Conservation (phyloP, 2,329 filamentous ascomycete genomes). For the Xylaria arbuscula region DNA sequence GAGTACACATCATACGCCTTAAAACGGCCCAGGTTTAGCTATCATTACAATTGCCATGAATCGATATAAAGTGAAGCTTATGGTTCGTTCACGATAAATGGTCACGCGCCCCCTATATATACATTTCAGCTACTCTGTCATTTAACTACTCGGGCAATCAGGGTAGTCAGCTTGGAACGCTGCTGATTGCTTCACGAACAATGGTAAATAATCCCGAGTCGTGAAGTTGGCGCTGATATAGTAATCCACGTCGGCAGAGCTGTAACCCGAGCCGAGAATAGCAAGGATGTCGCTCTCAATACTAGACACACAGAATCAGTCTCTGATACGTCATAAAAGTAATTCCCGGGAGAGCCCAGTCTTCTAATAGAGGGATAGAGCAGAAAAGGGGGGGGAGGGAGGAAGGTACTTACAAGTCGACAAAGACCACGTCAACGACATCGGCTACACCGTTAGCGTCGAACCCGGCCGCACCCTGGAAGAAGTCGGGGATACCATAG, state of each 20-base stretch:
- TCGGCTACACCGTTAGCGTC: slow-evolving; percentile 57
- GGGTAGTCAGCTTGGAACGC: slow-evolving; percentile 52
- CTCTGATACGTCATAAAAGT: neutral
- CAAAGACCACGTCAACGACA: slow-evolving; percentile 64
- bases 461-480: slow-evolving; percentile 62
- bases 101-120: neutral
- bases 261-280: slow-evolving; percentile 53
- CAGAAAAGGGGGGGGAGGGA: neutral
- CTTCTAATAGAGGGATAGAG: neutral
- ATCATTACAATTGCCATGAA: neutral
- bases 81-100: neutral
- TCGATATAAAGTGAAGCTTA: neutral
- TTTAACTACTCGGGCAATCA: slow-evolving; percentile 49
- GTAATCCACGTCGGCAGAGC: slow-evolving; percentile 51
- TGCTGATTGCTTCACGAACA: slow-evolving; percentile 52
- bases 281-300: slow-evolving; percentile 54
- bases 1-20: neutral
- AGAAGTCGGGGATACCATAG: slow-evolving; percentile 61
- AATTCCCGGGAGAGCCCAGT: neutral
- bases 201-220: slow-evolving; percentile 54
- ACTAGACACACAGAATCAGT: slow-evolving; percentile 40
- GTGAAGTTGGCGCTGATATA: slow-evolving; percentile 56
- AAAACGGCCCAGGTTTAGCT: neutral
- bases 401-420: slow-evolving; percentile 59
- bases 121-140: neutral